phyloP scores from a whole-genome alignment of 2,329 filamentous ascomycete genomes.

The Ophiosphaerella narmari region DNA sequence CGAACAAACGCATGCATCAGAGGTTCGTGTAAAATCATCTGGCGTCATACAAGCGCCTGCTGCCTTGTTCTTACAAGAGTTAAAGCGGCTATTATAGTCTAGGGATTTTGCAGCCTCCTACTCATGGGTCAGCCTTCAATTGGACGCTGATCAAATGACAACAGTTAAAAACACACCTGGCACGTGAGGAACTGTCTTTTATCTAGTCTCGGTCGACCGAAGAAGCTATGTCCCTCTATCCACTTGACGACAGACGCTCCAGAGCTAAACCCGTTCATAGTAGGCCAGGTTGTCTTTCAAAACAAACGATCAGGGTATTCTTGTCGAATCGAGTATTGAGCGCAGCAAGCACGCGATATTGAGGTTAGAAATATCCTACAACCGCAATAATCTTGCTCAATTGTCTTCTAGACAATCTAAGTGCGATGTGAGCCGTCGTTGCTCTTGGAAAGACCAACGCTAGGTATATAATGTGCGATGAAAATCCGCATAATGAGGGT shows the following conservation, averaged over 20 bases:
- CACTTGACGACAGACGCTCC: constrained; percentile 1
- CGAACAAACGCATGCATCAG: constrained; percentile 14
- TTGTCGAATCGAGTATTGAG: no score
- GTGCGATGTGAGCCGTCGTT: no score
- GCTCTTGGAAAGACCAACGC: no score
- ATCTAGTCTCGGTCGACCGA: constrained; percentile 7
- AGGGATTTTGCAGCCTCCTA: constrained; percentile 1
- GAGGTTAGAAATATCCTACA: no score
- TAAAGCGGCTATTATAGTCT: not conserved
- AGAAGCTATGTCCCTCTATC: constrained; percentile 10
- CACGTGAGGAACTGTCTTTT: constrained; percentile 4
- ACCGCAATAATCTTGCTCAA: no score
- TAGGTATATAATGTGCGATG: no score
- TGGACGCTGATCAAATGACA: not conserved
- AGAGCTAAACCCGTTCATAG: constrained; percentile 1
- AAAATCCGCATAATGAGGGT: no score
- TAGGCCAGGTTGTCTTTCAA: not conserved
- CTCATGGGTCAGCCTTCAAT: not conserved
- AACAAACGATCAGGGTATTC: not conserved
- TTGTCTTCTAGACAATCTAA: no score
- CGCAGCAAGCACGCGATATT: no score
- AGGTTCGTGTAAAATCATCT: constrained; percentile 4
- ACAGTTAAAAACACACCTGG: not conserved
- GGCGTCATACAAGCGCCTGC: constrained; percentile 9
- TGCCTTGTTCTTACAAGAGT: constrained; percentile 4